Evolutionary conservation across 2,329 filamentous ascomycete genomes (phyloP).

Genomic region (Grosmannia huntii): DNA sequence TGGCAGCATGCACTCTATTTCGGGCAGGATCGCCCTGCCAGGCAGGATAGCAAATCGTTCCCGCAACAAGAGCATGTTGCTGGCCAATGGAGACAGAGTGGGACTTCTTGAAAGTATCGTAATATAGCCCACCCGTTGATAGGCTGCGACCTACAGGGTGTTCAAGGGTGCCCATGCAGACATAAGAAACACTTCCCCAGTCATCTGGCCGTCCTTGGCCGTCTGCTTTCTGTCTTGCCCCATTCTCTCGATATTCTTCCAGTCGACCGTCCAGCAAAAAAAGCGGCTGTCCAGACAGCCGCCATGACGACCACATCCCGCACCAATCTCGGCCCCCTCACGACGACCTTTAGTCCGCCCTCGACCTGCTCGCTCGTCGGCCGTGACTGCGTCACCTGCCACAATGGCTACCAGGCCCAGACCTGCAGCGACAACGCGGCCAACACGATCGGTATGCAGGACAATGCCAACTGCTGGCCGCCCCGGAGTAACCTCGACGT

Average conservation of each 20-base stretch:
- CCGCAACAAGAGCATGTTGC: no score
- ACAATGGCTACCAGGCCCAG: slow-evolving; percentile 10
- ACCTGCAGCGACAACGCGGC: slow-evolving; percentile 6
- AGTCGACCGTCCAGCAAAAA: background rate
- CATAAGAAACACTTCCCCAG: no score
- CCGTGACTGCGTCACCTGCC: background rate
- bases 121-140: no score
- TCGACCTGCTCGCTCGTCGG: background rate
- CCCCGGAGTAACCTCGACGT: slow-evolving; percentile 2
- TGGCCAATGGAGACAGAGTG: no score
- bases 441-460: slow-evolving; percentile 2
- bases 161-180: no score
- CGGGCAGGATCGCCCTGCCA: background rate
- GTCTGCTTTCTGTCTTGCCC: no score
- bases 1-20: no score
- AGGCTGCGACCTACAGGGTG: no score
- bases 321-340: background rate
- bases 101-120: no score
- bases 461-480: slow-evolving; percentile 13
- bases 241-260: background rate
- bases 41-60: no score
- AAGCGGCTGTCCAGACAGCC: background rate
- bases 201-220: no score
- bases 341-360: background rate
- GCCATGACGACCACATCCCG: background rate